A percentile compares a stretch with the other conserved stretches of the same genome.
phyloP scores from a whole-genome alignment of 768 basidiomycete species.

The Paxillus ammoniavirescens region DNA sequence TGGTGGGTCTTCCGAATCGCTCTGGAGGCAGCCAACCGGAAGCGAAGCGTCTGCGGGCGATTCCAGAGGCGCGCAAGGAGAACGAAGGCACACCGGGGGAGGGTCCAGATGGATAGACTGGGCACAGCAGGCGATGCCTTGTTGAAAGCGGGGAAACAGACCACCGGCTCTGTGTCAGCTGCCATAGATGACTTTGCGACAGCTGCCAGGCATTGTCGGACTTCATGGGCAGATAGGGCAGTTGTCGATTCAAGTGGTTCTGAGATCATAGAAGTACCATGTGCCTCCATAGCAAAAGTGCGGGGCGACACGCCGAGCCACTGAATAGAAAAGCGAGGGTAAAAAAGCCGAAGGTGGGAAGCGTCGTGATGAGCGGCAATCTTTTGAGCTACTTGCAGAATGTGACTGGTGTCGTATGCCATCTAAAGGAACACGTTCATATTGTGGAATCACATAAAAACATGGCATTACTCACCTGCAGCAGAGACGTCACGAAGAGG shows the following conservation, averaged over 20 bases:
- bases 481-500: too few species aligned
- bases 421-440: constrained; percentile 36
- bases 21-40: too few species aligned
- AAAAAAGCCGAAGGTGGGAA: constrained; percentile 37
- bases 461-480: too few species aligned
- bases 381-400: constrained; percentile 33
- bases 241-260: too few species aligned
- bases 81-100: constrained; percentile 10
- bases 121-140: neutral
- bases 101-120: neutral
- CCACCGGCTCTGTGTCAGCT: neutral
- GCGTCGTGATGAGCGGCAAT: constrained; percentile 31
- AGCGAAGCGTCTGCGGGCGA: too few species aligned
- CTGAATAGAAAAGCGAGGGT: constrained; percentile 37
- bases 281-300: constrained; percentile 29
- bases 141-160: neutral
- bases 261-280: too few species aligned
- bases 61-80: too few species aligned
- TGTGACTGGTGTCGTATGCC: constrained; percentile 39
- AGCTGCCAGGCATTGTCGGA: constrained; percentile 18
- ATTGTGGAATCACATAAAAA: too few species aligned
- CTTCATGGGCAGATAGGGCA: too few species aligned
- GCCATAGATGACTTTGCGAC: neutral
- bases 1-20: constrained; percentile 26
- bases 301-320: constrained; percentile 43